A percentile compares a stretch with the other conserved stretches of the same genome.
These are phyloP conservation scores for Camptophora hylomeconis DNA, from an alignment of 2,329 filamentous ascomycete genomes.

Conservation along the genomic window DNA sequence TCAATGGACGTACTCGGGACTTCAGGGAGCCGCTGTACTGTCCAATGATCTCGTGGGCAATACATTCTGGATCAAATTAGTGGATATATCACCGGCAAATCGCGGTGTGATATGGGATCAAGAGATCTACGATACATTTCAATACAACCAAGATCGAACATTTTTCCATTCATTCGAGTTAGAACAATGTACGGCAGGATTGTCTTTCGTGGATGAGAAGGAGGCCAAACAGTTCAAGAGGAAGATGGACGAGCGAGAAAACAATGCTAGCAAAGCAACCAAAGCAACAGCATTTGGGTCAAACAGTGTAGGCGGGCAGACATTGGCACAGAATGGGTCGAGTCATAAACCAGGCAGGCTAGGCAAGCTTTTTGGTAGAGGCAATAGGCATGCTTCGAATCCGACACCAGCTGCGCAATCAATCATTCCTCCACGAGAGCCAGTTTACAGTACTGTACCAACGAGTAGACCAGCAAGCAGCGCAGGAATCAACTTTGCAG, in stretches of 20 bases:
- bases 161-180: constrained; percentile 98
- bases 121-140: constrained; percentile 90
- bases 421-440: constrained; percentile 12
- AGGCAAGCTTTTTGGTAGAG: constrained; percentile 35
- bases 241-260: constrained; percentile 93
- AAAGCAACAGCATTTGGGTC: constrained; percentile 59
- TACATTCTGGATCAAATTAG: constrained; percentile 95
- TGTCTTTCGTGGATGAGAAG: constrained; percentile 94
- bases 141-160: constrained; percentile 90
- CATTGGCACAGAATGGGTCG: constrained; percentile 27
- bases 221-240: constrained; percentile 95
- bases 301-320: constrained; percentile 34
- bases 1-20: constrained; percentile 85
- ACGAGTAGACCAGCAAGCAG: constrained; percentile 19
- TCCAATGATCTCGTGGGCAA: constrained; percentile 89
- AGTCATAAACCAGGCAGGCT: constrained; percentile 35
- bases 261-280: constrained; percentile 84
- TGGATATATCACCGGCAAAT: constrained; percentile 75
- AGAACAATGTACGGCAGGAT: constrained; percentile 75
- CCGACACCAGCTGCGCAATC: constrained; percentile 18
- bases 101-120: constrained; percentile 92
- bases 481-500: constrained; percentile 41
- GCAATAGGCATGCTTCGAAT: constrained; percentile 36
- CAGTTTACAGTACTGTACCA: constrained; percentile 11
- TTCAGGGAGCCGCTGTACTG: constrained; percentile 83